These are phyloP conservation scores for Inonotus obliquus DNA, from an alignment of 1,284 basidiomycete genomes.

Conservation along the genomic window DNA sequence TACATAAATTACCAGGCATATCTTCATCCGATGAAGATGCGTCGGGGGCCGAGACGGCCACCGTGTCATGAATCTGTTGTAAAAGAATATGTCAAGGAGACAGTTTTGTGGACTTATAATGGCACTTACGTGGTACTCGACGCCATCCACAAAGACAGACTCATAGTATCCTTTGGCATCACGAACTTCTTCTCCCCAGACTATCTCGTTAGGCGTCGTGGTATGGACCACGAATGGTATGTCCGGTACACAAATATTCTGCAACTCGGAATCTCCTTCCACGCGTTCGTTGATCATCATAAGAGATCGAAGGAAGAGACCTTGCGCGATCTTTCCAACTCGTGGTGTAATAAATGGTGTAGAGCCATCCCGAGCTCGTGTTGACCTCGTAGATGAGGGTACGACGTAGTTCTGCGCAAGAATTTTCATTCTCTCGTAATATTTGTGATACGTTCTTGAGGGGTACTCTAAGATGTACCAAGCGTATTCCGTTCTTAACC, in stretches of 20 bases:
- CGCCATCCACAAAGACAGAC: conserved; percentile 49
- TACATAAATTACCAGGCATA: neutral
- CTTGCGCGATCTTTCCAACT: conserved; percentile 41
- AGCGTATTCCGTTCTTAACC: conserved; percentile 39
- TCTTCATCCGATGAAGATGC: conserved; percentile 5
- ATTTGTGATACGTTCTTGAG: neutral
- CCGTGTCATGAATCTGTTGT: conserved; percentile 50
- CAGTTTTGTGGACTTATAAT: neutral
- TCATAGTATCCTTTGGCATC: conserved; percentile 31
- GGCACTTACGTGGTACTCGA: conserved; percentile 43
- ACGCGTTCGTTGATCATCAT: conserved; percentile 31
- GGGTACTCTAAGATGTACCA: conserved; percentile 62
- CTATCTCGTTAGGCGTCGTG: conserved; percentile 40
- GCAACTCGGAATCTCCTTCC: conserved; percentile 7
- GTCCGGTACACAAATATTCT: conserved; percentile 25
- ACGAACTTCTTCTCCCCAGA: conserved; percentile 39
- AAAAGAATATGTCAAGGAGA: conserved; percentile 6
- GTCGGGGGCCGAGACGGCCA: conserved; percentile 40
- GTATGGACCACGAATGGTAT: conserved; percentile 34
- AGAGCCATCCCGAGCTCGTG: neutral
- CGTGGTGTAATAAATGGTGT: conserved; percentile 45
- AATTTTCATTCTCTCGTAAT: neutral
- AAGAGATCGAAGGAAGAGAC: conserved; percentile 44
- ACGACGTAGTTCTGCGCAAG: neutral
- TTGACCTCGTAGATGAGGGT: neutral